Evolutionary conservation across 2,329 filamentous ascomycete species (phyloP), one percentile per base, ranked within the genome.

Genomic region (Tolypocladium pustulatum): DNA sequence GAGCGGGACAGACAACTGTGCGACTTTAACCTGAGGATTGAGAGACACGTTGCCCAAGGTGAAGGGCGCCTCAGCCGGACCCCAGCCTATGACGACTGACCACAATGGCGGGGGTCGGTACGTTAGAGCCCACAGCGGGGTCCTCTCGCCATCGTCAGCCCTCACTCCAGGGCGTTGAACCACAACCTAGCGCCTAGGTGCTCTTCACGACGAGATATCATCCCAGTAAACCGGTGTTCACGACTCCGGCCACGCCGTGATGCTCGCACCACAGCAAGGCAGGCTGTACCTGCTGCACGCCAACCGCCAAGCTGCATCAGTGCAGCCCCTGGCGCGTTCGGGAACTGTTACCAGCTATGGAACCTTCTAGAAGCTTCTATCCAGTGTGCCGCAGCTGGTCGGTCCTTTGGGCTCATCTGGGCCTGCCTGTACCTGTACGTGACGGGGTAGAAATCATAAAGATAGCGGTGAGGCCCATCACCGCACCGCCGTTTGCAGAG

Each of bases 361-460:
- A 71, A 72, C 52, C 62, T 71, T 70, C 69, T 64, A 63, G 68
- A 71, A 72, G 58, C 64, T 70, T 72, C 69, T 53, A 65, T 59
- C 36, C 20, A 22, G 1, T 25, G 5, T 27, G 9, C 5, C 15
- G 49, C 22, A 51, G 12, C 25, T 17, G 22, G 9, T n/a, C n/a
- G n/a, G n/a, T n/a, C n/a, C n/a, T n/a, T n/a, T n/a, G n/a, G n/a
- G n/a, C n/a, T n/a, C n/a, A n/a, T n/a, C n/a, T n/a, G n/a, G n/a
- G n/a, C n/a, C n/a, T n/a, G n/a, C n/a, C n/a, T n/a, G n/a, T n/a
- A n/a, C n/a, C n/a, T n/a, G n/a, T n/a, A n/a, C n/a, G n/a, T n/a
- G n/a, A n/a, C n/a, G n/a, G n/a, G n/a, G n/a, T n/a, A n/a, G n/a
- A 34, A 34, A 34, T 34, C 32, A 34, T n/a, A n/a, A 20, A 12